These are phyloP conservation scores for Curvularia lunata DNA, from an alignment of 2,329 filamentous ascomycete genomes.

Conservation along the genomic window DNA sequence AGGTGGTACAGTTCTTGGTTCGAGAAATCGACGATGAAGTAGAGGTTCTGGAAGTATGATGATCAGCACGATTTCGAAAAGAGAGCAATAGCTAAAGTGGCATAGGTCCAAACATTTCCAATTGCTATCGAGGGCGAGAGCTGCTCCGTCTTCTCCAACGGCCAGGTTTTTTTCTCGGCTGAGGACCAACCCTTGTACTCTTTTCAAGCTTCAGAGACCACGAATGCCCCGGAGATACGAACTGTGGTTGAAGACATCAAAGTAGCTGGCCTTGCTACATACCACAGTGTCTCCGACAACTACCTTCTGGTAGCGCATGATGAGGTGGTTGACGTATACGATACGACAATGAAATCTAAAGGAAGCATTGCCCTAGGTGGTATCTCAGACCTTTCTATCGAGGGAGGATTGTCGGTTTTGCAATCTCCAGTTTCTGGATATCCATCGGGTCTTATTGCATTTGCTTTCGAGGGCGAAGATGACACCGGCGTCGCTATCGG, in stretches of 20 bases:
- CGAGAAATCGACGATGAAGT: constrained; percentile 16
- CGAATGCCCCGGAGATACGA: constrained; percentile 23
- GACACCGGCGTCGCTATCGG: constrained; percentile 32
- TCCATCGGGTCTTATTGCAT: constrained; percentile 29
- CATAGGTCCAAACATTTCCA: constrained; percentile 38
- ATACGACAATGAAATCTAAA: constrained; percentile 21
- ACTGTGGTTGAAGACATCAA: constrained; percentile 26
- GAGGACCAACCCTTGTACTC: constrained; percentile 38
- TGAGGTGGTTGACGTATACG: constrained; percentile 33
- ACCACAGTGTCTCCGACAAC: constrained; percentile 25
- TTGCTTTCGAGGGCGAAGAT: constrained; percentile 39
- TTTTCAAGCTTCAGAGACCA: constrained; percentile 37
- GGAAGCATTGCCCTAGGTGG: constrained; percentile 30
- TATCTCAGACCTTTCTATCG: constrained; percentile 32
- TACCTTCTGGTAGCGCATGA: constrained; percentile 37
- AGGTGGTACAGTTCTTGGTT: constrained; percentile 37
- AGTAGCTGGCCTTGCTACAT: constrained; percentile 31
- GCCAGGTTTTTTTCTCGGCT: constrained; percentile 36
- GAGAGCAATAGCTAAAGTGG: constrained; percentile 4
- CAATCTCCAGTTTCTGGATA: constrained; percentile 23
- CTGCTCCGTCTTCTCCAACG: constrained; percentile 29
- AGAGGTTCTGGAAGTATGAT: constrained; percentile 33
- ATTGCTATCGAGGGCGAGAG: constrained; percentile 38
- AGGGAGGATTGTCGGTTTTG: constrained; percentile 36
- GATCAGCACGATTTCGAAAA: no score